Evolutionary conservation across 106 monocot genomes (phyloP), one percentile per base, ranked within the genome.

Genomic region (Dendrobium huoshanense): DNA sequence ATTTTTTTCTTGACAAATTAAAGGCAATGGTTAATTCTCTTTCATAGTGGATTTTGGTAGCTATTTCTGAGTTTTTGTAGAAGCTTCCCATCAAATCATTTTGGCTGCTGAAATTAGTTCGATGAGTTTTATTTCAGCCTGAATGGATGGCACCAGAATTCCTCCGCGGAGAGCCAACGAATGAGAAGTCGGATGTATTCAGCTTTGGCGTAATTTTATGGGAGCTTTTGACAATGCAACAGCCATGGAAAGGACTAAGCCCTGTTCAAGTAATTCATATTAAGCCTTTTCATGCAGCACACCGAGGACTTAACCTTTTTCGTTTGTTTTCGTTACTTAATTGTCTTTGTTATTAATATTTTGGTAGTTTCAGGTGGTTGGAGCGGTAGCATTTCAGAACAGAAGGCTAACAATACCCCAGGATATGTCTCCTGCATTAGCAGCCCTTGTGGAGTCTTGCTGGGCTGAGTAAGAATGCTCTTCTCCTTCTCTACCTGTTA

Each of bases 141-240:
- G 94, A 94, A 78, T 92, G 94, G 94, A 94, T 94, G 94, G 94
- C 91, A 61, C 94, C 94, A 59, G 94, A 92, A 72, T 88, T 94
- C 61, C 91, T 91, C 49, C 86, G 92, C 16, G 91, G 92, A 27
- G 94, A 94, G 51, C 91, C 92, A 40, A 85, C 94, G 75, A 92
- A 94, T 82, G 94, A 94, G 81, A 94, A 94, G 64, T 92, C 87
- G 43, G 94, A 94, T 81, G 91, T 94, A 9, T 94, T 88, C 75
- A 94, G 94, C 74, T 94, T 94, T 79, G 91, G 90, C 24, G 92
- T 94, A 33, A 87, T 94, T 75, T 85, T 94, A 78, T 94, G 94
- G 94, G 94, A 94, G 84, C 89, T 94, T 74, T 55, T 90, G 33
- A 92, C 94, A 19, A 85, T 92, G 92, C 91, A 90, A 75, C 92